phyloP scores from a whole-genome alignment of 2,329 filamentous ascomycete genomes.

The Escovopsis sp. region DNA sequence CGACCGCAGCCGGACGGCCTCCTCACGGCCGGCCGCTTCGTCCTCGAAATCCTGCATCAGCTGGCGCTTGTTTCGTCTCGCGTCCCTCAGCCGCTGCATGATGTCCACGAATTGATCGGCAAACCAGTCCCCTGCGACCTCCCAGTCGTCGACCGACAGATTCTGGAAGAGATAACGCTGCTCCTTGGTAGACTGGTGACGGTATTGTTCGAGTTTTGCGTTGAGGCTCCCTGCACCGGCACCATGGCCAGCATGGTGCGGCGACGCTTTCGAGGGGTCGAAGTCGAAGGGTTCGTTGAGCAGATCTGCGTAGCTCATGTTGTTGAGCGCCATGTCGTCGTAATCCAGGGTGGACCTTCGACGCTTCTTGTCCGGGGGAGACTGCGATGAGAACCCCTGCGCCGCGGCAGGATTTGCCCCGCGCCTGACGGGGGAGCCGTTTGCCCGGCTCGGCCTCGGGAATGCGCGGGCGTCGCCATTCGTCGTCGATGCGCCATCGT shows the following conservation, averaged over 20 bases:
- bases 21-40: constrained; percentile 40
- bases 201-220: constrained; percentile 35
- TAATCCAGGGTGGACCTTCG: constrained; percentile 36
- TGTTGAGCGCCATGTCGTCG: constrained; percentile 38
- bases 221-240: constrained; percentile 27
- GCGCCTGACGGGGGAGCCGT: constrained; percentile 8
- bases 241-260: constrained; percentile 21
- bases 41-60: constrained; percentile 36
- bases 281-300: constrained; percentile 40
- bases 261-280: constrained; percentile 35
- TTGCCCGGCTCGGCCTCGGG: constrained; percentile 11
- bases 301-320: constrained; percentile 38
- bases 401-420: constrained; percentile 12
- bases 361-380: constrained; percentile 22
- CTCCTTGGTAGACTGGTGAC: constrained; percentile 28
- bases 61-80: constrained; percentile 34
- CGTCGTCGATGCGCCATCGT: constrained; percentile 11
- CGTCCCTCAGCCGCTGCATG: constrained; percentile 31
- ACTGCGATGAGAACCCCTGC: constrained; percentile 7
- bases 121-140: constrained; percentile 46
- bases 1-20: constrained; percentile 36
- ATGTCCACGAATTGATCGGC: constrained; percentile 37
- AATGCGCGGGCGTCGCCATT: constrained; percentile 12
- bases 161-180: constrained; percentile 36
- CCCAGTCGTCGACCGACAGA: constrained; percentile 43